These are phyloP conservation scores for Viridothelium virens DNA, from an alignment of 495 filamentous ascomycete species.

Conservation along the genomic window DNA sequence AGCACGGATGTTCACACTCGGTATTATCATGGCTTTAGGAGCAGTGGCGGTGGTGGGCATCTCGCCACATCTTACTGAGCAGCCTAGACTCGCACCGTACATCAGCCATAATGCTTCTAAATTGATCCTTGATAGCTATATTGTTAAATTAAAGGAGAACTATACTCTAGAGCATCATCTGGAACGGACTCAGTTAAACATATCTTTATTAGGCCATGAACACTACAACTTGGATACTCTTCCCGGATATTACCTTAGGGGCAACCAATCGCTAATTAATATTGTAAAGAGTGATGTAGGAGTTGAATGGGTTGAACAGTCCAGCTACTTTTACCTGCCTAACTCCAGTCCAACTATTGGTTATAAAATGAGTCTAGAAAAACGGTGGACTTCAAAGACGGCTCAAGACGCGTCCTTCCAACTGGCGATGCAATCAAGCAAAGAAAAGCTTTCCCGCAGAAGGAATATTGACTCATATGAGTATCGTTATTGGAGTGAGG, in stretches of 20 bases:
- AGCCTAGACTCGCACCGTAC: neutral
- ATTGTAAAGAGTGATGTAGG: neutral
- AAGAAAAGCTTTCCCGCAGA: neutral
- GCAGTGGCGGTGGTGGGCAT: too few species aligned
- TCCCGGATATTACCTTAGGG: neutral
- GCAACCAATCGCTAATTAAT: neutral
- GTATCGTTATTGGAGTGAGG: neutral
- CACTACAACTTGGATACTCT: neutral
- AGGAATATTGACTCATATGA: neutral
- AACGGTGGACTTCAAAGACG: neutral
- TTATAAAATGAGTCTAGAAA: neutral
- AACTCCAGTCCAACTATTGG: neutral
- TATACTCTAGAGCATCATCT: neutral
- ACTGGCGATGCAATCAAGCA: neutral
- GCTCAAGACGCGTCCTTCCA: neutral
- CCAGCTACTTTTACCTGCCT: neutral
- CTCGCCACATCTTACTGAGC: too few species aligned
- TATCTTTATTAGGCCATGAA: neutral
- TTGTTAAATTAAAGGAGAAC: neutral
- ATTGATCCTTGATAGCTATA: neutral
- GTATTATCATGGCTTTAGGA: too few species aligned
- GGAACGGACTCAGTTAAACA: neutral
- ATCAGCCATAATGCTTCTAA: neutral
- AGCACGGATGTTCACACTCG: too few species aligned
- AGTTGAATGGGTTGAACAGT: neutral